Percentiles rank a stretch among this genome's conserved stretches.
phyloP scores from a whole-genome alignment of 345 rosid genomes.

The Sisymbrium altissimum region DNA sequence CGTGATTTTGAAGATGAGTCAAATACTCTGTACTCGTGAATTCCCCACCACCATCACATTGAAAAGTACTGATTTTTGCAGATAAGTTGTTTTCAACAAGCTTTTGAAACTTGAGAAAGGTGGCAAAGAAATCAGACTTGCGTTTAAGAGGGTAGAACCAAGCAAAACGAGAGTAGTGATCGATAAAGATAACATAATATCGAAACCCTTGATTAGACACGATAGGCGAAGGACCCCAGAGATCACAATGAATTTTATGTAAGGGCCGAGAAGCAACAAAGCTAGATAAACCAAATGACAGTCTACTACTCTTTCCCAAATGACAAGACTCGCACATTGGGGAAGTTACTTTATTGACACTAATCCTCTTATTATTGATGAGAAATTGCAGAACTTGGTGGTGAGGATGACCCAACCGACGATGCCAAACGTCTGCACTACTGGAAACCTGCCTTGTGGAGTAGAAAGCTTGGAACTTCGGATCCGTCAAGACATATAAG shows the following conservation, averaged over 20 bases:
- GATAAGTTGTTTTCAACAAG: neutral
- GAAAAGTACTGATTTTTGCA: neutral
- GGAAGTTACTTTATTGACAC: neutral
- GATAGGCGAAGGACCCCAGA: neutral
- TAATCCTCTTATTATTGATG: neutral
- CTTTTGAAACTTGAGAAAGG: neutral
- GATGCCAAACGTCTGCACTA: neutral
- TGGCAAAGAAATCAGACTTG: neutral
- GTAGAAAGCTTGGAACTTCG: neutral
- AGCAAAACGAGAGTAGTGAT: neutral
- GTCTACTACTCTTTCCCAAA: neutral
- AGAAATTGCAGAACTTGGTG: neutral
- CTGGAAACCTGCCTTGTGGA: neutral
- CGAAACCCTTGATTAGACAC: neutral
- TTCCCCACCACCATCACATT: neutral
- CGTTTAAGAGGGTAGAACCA: neutral
- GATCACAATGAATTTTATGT: neutral
- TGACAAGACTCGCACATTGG: neutral
- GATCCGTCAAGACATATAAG: too few relatives aligned
- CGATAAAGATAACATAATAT: neutral
- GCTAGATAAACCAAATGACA: neutral
- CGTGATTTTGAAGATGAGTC: too few relatives aligned
- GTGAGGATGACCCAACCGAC: neutral
- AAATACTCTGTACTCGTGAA: neutral
- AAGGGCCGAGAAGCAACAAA: neutral